phyloP scores from a whole-genome alignment of 164 flowering plant species.

The Echeveria elegans region DNA sequence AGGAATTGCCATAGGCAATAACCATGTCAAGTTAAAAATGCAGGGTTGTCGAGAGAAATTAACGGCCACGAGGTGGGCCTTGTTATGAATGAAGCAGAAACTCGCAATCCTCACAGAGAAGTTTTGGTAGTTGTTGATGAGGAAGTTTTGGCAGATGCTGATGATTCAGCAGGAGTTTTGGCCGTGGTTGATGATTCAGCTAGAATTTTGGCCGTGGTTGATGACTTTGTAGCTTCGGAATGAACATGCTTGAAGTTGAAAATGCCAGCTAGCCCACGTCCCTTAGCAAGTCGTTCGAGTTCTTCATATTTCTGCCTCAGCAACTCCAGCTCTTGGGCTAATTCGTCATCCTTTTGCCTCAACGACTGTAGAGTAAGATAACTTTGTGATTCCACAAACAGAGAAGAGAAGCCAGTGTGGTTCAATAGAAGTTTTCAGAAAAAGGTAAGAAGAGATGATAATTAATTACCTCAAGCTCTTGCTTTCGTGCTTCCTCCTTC shows the following conservation, averaged over 20 bases:
- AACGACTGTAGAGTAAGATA: conserved; percentile 31
- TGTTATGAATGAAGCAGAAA: conserved; percentile 1
- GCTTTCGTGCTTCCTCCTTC: conserved; percentile 60
- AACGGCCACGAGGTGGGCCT: no score
- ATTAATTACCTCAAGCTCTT: conserved; percentile 49
- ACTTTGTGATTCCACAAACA: background rate
- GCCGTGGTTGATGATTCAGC: no score
- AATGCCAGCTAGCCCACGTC: conserved; percentile 46
- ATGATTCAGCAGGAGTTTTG: conserved; percentile 14
- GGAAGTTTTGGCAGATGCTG: background rate
- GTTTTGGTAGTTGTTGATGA: background rate
- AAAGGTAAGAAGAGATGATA: background rate
- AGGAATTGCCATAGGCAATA: background rate
- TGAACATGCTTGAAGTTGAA: conserved; percentile 33
- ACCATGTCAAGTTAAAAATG: background rate
- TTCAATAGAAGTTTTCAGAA: background rate
- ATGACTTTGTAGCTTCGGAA: conserved; percentile 22
- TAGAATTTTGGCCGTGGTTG: background rate
- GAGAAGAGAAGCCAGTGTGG: background rate
- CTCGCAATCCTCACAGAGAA: background rate
- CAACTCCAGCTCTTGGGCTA: conserved; percentile 45
- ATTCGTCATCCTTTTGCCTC: conserved; percentile 51
- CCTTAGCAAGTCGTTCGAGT: conserved; percentile 48
- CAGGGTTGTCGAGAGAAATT: no score
- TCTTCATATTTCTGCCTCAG: conserved; percentile 47